phyloP scores from a whole-genome alignment of 202 grass and related monocot species.

The Tripidium arundinaceum region DNA sequence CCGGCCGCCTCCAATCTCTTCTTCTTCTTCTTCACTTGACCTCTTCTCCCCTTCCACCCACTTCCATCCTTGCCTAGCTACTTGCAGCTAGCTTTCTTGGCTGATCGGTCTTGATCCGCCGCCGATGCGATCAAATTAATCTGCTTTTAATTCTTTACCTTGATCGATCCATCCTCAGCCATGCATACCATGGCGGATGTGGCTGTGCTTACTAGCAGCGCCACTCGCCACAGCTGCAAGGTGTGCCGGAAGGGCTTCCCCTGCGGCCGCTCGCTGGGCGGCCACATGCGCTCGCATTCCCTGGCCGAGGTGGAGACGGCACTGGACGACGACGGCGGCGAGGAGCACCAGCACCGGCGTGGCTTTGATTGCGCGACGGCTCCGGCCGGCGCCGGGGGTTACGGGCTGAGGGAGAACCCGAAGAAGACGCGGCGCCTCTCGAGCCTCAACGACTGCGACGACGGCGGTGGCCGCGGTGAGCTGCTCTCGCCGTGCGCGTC shows the following conservation, averaged over 20 bases:
- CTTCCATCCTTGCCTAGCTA: neutral
- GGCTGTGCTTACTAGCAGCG: constrained; percentile 17
- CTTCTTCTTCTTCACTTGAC: constrained; percentile 31
- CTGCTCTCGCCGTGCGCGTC: neutral
- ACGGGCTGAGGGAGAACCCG: constrained; percentile 52
- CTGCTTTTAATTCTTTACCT: neutral
- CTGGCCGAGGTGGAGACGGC: constrained; percentile 25
- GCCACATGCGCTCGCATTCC: constrained; percentile 64
- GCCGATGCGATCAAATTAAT: neutral
- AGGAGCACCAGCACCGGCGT: neutral
- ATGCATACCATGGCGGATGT: constrained; percentile 13
- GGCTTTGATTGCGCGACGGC: neutral
- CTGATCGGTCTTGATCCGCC: constrained; percentile 15
- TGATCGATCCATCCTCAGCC: neutral
- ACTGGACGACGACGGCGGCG: neutral
- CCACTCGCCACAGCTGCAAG: constrained; percentile 46
- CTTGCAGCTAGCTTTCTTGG: neutral
- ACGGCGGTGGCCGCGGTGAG: neutral
- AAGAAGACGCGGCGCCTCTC: constrained; percentile 51
- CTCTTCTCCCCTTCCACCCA: constrained; percentile 19
- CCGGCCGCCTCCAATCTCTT: neutral
- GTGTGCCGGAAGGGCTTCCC: constrained; percentile 57
- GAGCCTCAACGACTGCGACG: neutral
- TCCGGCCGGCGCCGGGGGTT: constrained; percentile 21
- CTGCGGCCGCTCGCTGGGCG: constrained; percentile 54